Conservation (phyloP, 495 filamentous ascomycete genomes). For the Aspergillus incahuasiensis region DNA sequence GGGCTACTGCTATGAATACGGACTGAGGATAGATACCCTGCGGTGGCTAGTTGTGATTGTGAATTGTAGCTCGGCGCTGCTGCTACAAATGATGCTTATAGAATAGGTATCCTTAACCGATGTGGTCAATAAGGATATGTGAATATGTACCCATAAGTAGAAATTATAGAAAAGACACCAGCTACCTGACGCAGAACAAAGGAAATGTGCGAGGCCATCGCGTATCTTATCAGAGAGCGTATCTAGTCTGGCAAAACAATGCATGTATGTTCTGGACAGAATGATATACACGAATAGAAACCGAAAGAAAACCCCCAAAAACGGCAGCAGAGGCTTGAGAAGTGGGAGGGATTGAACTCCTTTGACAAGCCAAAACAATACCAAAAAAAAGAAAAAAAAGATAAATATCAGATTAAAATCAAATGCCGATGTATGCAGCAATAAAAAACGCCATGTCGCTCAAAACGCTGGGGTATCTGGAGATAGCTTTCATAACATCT, state of each 20-base stretch:
- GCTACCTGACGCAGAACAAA: neutral
- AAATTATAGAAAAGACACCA: neutral
- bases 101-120: too few species aligned
- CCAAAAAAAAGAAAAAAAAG: slow-evolving; percentile 15
- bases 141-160: neutral
- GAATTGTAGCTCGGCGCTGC: neutral
- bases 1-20: neutral
- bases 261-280: neutral
- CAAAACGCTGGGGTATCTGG: slow-evolving; percentile 20
- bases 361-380: slow-evolving; percentile 5
- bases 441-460: slow-evolving; percentile 20
- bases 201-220: slow-evolving; percentile 1
- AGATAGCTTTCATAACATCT: slow-evolving; percentile 11
- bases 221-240: neutral
- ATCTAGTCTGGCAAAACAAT: neutral
- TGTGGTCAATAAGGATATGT: neutral
- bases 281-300: neutral
- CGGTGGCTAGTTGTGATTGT: neutral
- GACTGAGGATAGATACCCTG: neutral
- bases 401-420: slow-evolving; percentile 1
- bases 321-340: neutral
- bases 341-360: neutral
- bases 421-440: slow-evolving; percentile 3
- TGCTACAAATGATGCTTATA: too few species aligned
- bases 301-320: neutral